Base-by-base conservation (phyloP, 148 eudicot species). In the Rhododendron mucronatum region DNA sequence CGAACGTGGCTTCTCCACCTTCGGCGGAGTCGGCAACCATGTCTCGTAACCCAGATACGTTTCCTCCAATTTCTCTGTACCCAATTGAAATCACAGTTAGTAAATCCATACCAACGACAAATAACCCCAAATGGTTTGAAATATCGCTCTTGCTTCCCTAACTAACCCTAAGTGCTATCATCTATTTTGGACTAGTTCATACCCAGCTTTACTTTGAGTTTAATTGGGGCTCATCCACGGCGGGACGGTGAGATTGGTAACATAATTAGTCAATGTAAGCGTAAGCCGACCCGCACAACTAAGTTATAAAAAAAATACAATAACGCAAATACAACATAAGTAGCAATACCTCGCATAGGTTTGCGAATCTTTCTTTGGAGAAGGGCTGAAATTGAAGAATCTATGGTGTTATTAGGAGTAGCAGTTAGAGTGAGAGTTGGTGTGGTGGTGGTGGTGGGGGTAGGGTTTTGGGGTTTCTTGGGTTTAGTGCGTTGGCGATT, bases 1-100 rank as follows among this genome's bases (percentile, higher is more conserved):
- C 7, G 98, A 92, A 53, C 96, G 95, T 55, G 98, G 98, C 85
- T 93, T 95, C 87, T 95, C 92, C 83, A 95, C 95, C 86, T 93
- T 92, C 0, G 98, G 98, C 7, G 98, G 86, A 15, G 77, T 92
- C 75, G 98, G 98, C 89, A 95, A 78, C 98, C 98, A 96, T 84
- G 88, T 89, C 63, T 96, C 96, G 73, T 87, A 92, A 9, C 98
- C 96, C 92, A 96, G 53, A 88, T 93, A 95, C 20, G 91, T 85
- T 79, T 87, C 92, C 41, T 90, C 95, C 81, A 71, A 53, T 26
- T 89, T 75, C 78, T 82, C 91, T 88, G 88, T 16, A 59, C 86
- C 82, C 37, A 69, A 47, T 30, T 18, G 15, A 85, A 10, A 65
- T 21, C 80, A 10, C 28, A 51, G 35, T 65, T 3, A 48, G 21